Evolutionary conservation across 805 yeast genomes (phyloP).

Genomic region (Danielozyma ontarioensis): DNA sequence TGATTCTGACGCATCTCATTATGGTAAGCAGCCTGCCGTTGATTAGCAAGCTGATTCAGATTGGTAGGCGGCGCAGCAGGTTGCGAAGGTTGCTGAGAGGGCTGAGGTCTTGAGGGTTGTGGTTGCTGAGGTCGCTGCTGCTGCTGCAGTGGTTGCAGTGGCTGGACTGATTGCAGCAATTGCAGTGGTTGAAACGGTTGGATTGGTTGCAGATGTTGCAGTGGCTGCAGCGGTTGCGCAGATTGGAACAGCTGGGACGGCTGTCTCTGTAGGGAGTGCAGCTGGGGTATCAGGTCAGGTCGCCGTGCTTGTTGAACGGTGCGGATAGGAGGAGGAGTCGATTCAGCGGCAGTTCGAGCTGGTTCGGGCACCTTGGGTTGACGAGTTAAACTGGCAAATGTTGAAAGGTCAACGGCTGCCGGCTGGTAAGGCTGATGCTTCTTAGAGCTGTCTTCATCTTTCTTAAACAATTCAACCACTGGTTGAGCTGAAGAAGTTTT

Average conservation of each 20-base stretch:
- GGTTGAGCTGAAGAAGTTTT: neutral
- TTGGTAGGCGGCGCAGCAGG: neutral
- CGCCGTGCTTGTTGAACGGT: neutral
- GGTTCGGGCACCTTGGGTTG: constrained; percentile 24
- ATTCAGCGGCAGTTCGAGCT: too few relatives aligned
- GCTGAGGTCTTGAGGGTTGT: constrained; percentile 1
- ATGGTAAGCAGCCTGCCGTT: constrained; percentile 10
- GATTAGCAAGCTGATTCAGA: neutral
- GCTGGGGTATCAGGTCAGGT: neutral
- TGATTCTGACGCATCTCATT: constrained; percentile 11
- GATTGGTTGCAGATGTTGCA: constrained; percentile 1
- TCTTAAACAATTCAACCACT: neutral
- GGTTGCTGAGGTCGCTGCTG: neutral
- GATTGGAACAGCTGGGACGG: too few relatives aligned
- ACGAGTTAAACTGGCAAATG: constrained; percentile 40
- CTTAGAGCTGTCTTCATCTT: neutral
- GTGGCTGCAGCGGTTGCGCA: neutral
- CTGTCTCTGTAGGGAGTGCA: neutral
- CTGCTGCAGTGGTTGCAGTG: neutral
- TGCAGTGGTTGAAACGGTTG: too few relatives aligned
- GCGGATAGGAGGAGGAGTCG: neutral
- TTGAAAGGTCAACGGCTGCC: constrained; percentile 40
- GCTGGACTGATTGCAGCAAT: too few relatives aligned
- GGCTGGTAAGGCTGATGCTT: constrained; percentile 35
- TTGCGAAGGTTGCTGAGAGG: constrained; percentile 1